Percentiles rank a stretch among this genome's conserved stretches.
phyloP scores from a whole-genome alignment of 495 filamentous ascomycete species.

The Letharia columbiana region DNA sequence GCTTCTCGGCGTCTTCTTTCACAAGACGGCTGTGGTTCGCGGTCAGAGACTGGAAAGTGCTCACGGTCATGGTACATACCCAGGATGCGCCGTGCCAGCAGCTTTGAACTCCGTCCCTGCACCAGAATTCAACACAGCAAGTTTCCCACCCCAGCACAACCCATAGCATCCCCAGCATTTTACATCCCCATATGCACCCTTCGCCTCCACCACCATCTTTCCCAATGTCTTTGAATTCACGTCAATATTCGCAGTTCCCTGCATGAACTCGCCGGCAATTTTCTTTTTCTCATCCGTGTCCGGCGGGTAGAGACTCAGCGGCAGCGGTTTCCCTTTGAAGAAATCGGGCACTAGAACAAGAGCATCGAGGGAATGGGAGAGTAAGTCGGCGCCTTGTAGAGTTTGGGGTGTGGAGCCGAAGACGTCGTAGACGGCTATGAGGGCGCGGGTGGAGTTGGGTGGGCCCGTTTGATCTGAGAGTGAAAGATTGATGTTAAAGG shows the following conservation, averaged over 20 bases:
- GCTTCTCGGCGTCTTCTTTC: slow-evolving; percentile 35
- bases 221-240: slow-evolving; percentile 17
- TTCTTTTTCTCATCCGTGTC: slow-evolving; percentile 40
- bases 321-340: slow-evolving; percentile 33
- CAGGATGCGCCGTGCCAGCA: slow-evolving; percentile 44
- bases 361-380: slow-evolving; percentile 33
- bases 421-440: slow-evolving; percentile 48
- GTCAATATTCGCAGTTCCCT: slow-evolving; percentile 21
- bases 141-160: slow-evolving; percentile 46
- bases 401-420: slow-evolving; percentile 46
- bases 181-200: slow-evolving; percentile 29
- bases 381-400: slow-evolving; percentile 47
- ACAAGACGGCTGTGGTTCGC: slow-evolving; percentile 31
- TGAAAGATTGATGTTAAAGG: background rate
- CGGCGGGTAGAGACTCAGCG: slow-evolving; percentile 31
- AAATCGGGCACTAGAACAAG: slow-evolving; percentile 42
- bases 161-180: slow-evolving; percentile 38
- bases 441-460: slow-evolving; percentile 29
- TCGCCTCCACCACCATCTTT: slow-evolving; percentile 26
- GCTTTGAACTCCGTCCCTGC: slow-evolving; percentile 37
- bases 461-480: slow-evolving; percentile 39
- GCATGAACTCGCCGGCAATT: slow-evolving; percentile 28
- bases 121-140: background rate
- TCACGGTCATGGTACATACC: slow-evolving; percentile 24
- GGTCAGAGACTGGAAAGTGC: background rate